Percentiles rank a stretch among this genome's conserved stretches.
Conservation (phyloP, 768 basidiomycete genomes). For the Mycena belliarum region DNA sequence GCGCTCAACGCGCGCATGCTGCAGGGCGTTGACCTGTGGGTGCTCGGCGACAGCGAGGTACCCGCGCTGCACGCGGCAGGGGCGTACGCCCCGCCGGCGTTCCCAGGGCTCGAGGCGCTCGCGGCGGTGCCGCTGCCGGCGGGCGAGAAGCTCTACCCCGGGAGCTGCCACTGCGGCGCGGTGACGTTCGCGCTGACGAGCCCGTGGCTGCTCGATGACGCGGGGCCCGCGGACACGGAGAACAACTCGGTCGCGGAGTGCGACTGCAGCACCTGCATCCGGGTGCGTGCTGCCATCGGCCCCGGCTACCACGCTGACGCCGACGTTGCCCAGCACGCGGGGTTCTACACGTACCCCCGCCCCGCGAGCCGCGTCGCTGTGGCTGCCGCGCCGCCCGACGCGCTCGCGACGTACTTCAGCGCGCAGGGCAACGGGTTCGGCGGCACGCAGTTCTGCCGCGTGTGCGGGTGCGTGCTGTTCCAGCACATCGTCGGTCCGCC, state of each 20-base stretch:
- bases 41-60: not conserved
- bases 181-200: slow-evolving; percentile 19
- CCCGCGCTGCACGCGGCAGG: not conserved
- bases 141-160: slow-evolving; percentile 22
- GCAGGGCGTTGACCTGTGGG: slow-evolving; percentile 17
- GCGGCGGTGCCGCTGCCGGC: slow-evolving; percentile 1
- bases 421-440: slow-evolving; percentile 14
- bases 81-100: slow-evolving; percentile 10
- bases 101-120: slow-evolving; percentile 8
- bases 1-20: slow-evolving; percentile 21
- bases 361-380: slow-evolving; percentile 15
- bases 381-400: slow-evolving; percentile 8
- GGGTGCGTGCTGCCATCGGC: slow-evolving; percentile 15
- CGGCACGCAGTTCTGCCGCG: slow-evolving; percentile 16
- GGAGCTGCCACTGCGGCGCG: slow-evolving; percentile 24
- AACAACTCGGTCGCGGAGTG: slow-evolving; percentile 15
- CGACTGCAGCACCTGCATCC: slow-evolving; percentile 20
- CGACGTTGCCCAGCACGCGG: slow-evolving; percentile 3
- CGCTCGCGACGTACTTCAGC: slow-evolving; percentile 18
- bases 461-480: slow-evolving; percentile 14
- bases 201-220: slow-evolving; percentile 14
- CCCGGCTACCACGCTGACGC: not conserved
- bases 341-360: slow-evolving; percentile 21
- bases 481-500: slow-evolving; percentile 20
- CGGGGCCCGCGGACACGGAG: slow-evolving; percentile 14